A percentile compares a stretch with the other conserved stretches of the same genome.
Conservation (phyloP, 257 asterid genomes). For the Solanum acaule region DNA sequence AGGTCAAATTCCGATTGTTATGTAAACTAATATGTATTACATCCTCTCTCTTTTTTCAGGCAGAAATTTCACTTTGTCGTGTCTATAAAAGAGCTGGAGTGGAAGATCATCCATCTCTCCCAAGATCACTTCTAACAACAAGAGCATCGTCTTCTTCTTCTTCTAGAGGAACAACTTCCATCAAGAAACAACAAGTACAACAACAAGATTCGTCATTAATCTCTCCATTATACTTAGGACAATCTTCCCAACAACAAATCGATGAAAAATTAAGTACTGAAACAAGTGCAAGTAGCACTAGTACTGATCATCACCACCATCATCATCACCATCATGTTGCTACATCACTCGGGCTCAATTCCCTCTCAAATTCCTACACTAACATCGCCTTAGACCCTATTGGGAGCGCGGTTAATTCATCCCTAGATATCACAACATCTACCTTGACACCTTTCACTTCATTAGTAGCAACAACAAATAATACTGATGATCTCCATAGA, state of each 20-base stretch:
- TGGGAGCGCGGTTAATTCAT: neutral
- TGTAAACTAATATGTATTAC: neutral
- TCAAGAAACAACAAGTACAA: neutral
- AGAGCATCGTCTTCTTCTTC: constrained; percentile 26
- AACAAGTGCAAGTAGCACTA: constrained; percentile 42
- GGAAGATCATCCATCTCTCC: constrained; percentile 79
- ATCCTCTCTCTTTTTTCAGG: constrained; percentile 25
- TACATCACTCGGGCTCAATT: constrained; percentile 34
- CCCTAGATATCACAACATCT: constrained; percentile 8
- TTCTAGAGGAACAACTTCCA: constrained; percentile 9
- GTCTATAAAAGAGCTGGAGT: constrained; percentile 91
- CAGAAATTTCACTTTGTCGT: constrained; percentile 90
- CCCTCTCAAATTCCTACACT: constrained; percentile 22
- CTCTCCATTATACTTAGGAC: neutral
- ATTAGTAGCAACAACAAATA: constrained; percentile 2
- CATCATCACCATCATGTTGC: constrained; percentile 1
- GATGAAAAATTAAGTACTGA: constrained; percentile 29
- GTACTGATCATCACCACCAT: constrained; percentile 10
- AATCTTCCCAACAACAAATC: constrained; percentile 3
- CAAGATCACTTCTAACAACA: constrained; percentile 43
- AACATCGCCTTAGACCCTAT: neutral
- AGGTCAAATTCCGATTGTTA: neutral
- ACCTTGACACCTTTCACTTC: constrained; percentile 8
- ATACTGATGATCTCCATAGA: constrained; percentile 55
- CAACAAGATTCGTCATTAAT: neutral